Conservation (phyloP, 345 rosid genomes). For the Cochlearia excelsa region DNA sequence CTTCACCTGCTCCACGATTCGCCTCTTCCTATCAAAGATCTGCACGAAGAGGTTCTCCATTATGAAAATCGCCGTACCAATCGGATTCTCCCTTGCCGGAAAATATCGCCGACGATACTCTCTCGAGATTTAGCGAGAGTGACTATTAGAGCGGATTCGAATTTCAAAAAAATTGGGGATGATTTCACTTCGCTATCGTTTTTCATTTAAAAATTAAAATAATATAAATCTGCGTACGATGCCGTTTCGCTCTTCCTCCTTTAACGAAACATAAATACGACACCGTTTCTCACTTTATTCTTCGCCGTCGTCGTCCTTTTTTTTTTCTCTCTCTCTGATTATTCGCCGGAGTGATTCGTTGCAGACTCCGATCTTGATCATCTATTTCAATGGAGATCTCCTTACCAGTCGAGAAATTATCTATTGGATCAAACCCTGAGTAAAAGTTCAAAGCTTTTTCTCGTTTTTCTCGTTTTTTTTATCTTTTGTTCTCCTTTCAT, state of each 20-base stretch:
- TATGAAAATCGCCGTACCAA: conserved; percentile 33
- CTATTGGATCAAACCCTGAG: conserved; percentile 37
- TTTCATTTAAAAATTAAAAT: background rate
- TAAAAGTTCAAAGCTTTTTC: conserved; percentile 22
- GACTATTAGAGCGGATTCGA: conserved; percentile 34
- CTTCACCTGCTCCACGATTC: conserved; percentile 54
- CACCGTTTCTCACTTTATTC: background rate
- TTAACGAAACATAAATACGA: too few species aligned
- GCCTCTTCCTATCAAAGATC: conserved; percentile 67
- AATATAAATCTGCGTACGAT: background rate
- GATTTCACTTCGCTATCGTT: conserved; percentile 11
- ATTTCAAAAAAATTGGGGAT: conserved; percentile 34
- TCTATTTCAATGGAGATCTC: conserved; percentile 49
- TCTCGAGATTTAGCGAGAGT: conserved; percentile 21
- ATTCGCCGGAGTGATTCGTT: conserved; percentile 26
- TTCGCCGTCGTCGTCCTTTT: conserved; percentile 11
- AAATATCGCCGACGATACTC: conserved; percentile 27
- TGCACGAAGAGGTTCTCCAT: conserved; percentile 59
- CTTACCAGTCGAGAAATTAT: conserved; percentile 61
- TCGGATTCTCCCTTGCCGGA: conserved; percentile 30
- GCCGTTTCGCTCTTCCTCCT: background rate
- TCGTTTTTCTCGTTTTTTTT: background rate
- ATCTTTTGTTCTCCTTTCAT: background rate
- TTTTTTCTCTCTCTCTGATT: background rate
- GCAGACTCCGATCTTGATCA: conserved; percentile 11